Evolutionary conservation across 352 stramenopile species (phyloP), one percentile per base, ranked within the genome.

Genomic region (Pythium aristosporum): DNA sequence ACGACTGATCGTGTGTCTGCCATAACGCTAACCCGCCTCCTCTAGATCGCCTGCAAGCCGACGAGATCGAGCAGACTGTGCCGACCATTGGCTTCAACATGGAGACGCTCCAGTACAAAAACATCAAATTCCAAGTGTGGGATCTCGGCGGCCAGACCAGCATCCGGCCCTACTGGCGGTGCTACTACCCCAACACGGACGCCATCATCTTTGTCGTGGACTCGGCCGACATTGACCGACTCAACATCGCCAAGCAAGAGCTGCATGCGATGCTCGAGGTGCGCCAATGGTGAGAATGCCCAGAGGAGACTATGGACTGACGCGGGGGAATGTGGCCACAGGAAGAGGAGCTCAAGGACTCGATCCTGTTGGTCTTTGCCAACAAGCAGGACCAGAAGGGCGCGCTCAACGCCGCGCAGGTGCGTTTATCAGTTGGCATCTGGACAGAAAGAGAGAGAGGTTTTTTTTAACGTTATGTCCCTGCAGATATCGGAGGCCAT

Each of bases 321-420:
- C 36, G 12, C 5, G 23, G 3, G 21, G 18, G 8, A 20, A 1
- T 10, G 9, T 12, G 6, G 6, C 12, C 28, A 34, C 72, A 97
- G 83, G 97, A 99, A 71, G 98, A 99, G 62, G 97, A 99, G 75
- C 80, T 99, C 16, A 97, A 98, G 63, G 96, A 99, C 76, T 96
- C 97, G 30, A 99, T 99, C 72, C 75, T 99, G 67, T 76, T 99
- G 37, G 97, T 99, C 15, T 99, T 99, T 84, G 98, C 98, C 32
- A 99, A 99, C 80, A 99, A 99, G 71, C 98, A 99, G 77, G 97
- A 99, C 86, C 96, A 99, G 67, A 97, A 96, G 53, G 97, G 97
- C 25, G 96, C 97, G 6, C 64, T 96, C 37, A 94, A 94, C 34
- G 88, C 87, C 46, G 85, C 85, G 51, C 85, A 96, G 81, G 85